phyloP scores from a whole-genome alignment of 129 eudicot species.

The Centella asiatica region DNA sequence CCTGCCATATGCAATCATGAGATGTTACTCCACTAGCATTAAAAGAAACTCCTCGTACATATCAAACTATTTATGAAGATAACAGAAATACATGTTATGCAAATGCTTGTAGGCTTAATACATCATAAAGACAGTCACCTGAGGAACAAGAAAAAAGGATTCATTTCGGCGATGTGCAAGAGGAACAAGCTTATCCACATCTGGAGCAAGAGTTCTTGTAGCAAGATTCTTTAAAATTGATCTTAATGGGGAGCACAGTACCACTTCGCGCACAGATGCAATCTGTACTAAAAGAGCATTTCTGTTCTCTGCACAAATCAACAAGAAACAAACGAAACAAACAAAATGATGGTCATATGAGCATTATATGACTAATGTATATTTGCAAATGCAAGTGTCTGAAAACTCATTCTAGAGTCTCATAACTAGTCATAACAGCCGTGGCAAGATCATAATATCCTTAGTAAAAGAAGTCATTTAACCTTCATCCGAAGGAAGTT shows the following conservation, averaged over 20 bases:
- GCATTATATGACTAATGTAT: no score
- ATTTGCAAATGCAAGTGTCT: not conserved
- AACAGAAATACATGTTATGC: not conserved
- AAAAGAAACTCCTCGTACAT: not conserved
- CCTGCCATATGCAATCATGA: slow-evolving; percentile 42
- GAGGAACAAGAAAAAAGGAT: slow-evolving; percentile 80
- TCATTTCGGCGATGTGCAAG: slow-evolving; percentile 91
- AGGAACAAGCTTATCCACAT: slow-evolving; percentile 48
- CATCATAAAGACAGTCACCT: slow-evolving; percentile 32
- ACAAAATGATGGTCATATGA: no score
- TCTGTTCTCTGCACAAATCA: slow-evolving; percentile 13
- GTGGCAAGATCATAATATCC: not conserved
- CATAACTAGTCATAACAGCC: slow-evolving; percentile 15
- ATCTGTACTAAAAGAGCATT: slow-evolving; percentile 61
- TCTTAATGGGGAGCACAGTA: slow-evolving; percentile 84
- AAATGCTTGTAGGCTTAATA: not conserved
- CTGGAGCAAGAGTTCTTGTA: slow-evolving; percentile 52
- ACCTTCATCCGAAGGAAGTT: slow-evolving; percentile 88
- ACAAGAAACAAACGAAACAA: no score
- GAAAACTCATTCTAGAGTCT: not conserved
- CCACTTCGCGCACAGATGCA: slow-evolving; percentile 93
- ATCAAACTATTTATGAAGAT: not conserved
- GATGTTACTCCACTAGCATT: slow-evolving; percentile 2
- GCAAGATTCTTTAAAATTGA: slow-evolving; percentile 62
- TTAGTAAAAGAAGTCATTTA: not conserved